A percentile compares a stretch with the other conserved stretches of the same genome.
Evolutionary conservation across 106 monocot genomes (phyloP).

Genomic region (Allium cepa): DNA sequence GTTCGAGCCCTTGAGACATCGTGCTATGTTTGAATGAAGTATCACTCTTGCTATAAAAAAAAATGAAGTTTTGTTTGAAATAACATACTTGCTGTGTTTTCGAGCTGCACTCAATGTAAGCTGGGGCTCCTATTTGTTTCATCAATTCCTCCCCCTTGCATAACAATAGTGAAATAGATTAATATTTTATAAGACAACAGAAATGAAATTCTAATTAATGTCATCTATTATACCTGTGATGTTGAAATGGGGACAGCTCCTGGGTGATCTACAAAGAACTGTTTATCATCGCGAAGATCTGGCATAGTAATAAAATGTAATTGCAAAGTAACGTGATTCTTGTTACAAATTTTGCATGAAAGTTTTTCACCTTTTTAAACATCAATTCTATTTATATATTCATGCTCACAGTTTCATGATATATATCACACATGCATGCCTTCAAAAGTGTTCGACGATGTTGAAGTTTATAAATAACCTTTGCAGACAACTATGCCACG

Average conservation of each 20-base stretch:
- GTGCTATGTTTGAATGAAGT: too few species aligned
- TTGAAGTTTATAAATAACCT: too few species aligned
- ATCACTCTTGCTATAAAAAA: background rate
- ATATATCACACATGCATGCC: too few species aligned
- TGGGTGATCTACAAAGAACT: constrained; percentile 16
- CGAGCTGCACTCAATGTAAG: constrained; percentile 42
- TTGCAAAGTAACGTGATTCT: too few species aligned
- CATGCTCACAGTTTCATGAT: too few species aligned
- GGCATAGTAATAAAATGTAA: background rate
- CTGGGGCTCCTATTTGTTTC: constrained; percentile 33
- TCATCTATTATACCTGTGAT: constrained; percentile 8
- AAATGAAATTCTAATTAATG: background rate
- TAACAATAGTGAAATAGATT: background rate
- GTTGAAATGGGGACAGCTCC: constrained; percentile 13
- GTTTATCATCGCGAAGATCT: constrained; percentile 13
- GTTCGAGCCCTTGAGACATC: too few species aligned
- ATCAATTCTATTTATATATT: too few species aligned
- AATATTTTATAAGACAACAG: background rate
- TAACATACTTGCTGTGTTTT: constrained; percentile 35
- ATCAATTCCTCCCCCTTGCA: constrained; percentile 33
- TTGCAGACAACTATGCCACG: too few species aligned
- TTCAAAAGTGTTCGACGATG: too few species aligned
- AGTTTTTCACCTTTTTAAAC: too few species aligned
- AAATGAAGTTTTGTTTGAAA: background rate
- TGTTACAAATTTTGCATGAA: too few species aligned